phyloP scores from a whole-genome alignment of 345 rosid species.

The Melastoma malabathricum region DNA sequence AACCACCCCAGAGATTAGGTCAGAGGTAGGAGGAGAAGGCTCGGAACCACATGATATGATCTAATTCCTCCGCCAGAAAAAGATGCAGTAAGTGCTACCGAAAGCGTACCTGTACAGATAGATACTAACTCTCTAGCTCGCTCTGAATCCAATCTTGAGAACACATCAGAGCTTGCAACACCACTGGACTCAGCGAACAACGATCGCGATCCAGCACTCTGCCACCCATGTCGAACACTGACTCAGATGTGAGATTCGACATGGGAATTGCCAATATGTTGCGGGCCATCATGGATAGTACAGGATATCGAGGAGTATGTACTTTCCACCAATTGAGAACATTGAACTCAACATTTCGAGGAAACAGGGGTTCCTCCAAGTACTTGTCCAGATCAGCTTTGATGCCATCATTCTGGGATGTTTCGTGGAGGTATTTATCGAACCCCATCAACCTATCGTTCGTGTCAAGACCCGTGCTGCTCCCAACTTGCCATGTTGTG shows the following conservation, averaged over 20 bases:
- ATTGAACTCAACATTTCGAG: constrained; percentile 48
- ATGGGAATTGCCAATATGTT: constrained; percentile 52
- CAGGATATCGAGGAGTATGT: constrained; percentile 62
- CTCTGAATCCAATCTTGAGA: constrained; percentile 65
- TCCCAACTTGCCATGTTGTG: constrained; percentile 30
- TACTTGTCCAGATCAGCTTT: constrained; percentile 64
- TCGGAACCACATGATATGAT: too few relatives aligned
- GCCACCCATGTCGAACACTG: constrained; percentile 26
- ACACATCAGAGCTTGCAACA: constrained; percentile 71
- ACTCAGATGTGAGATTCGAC: constrained; percentile 32
- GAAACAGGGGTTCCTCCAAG: constrained; percentile 76
- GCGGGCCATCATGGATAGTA: constrained; percentile 71
- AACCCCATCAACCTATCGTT: constrained; percentile 52
- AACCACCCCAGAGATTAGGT: too few relatives aligned
- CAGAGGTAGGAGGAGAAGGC: too few relatives aligned
- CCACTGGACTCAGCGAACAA: constrained; percentile 33
- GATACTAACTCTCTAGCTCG: constrained; percentile 23
- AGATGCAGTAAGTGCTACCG: too few relatives aligned
- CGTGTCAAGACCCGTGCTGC: constrained; percentile 15
- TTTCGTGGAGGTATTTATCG: constrained; percentile 52
- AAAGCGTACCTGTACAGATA: too few relatives aligned
- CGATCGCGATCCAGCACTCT: constrained; percentile 39
- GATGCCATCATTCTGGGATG: constrained; percentile 32
- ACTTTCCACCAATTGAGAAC: constrained; percentile 82
- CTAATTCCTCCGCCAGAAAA: too few relatives aligned